Base-by-base conservation (phyloP, 164 flowering plant species). In the Nymphaea thermarum region DNA sequence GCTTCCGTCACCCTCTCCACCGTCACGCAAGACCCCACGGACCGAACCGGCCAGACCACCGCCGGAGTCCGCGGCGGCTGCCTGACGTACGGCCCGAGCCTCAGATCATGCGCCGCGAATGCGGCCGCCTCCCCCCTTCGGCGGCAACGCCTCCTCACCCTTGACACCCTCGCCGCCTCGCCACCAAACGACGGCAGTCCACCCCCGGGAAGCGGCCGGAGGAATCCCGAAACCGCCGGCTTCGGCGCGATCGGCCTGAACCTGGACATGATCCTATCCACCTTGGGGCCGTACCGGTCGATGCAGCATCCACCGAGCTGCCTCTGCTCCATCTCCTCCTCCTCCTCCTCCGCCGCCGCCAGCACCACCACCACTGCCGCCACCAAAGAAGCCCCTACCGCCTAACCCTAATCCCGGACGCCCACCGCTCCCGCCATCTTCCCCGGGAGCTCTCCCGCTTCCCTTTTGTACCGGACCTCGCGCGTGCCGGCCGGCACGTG, bases 201-300 rank as follows among this genome's bases (percentile, higher is more conserved):
- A 70, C 3, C 79, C 80, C 2, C 66, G 74, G 3, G 69, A 25
- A 25, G 36, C 36, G 36, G 36, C 36, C 36, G 0, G 1, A 25
- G 36, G 36, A 25, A 25, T 25, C 36, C 36, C 36, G 36, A 25
- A 25, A 25, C 15, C 14, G 76, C 76, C 25, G 98, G 98, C 62
- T 84, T 90, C 2, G 98, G 98, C 0, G 98, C 98, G 70, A 92
- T 92, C 62, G 96, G 98, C 16, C 98, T 80, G 76, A 78, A 92
- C 43, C 79, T 75, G 3, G 83, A 83, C 98, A 92, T 86, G 69
- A 90, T 82, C 73, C 82, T 77, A 67, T 85, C 84, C 61, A 88
- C 76, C 66, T 77, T 78, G 43, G 68, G 41, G 36, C 74, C 74
- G 74, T 82, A 87, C 67, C 86, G 73, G 0, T 87, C 91, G 7